phyloP scores from a whole-genome alignment of 768 basidiomycete species.

The Infundibulicybe gibba region DNA sequence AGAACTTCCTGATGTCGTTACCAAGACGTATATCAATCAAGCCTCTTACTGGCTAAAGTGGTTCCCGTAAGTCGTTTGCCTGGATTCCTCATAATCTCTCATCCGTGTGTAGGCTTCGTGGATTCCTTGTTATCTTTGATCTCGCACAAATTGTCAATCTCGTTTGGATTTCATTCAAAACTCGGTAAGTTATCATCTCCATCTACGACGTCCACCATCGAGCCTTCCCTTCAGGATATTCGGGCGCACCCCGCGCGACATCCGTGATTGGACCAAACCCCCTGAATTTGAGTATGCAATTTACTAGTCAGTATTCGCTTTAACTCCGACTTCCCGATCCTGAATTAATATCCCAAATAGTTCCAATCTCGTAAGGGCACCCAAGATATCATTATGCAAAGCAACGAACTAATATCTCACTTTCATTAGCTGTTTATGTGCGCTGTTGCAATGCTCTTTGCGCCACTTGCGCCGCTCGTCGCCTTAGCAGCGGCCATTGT shows the following conservation, averaged over 20 bases:
- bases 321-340: background rate
- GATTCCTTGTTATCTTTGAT: conserved; percentile 81
- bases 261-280: conserved; percentile 75
- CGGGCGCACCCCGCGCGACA: conserved; percentile 74
- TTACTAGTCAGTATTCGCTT: conserved; percentile 50
- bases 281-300: conserved; percentile 73
- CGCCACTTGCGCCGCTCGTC: conserved; percentile 82
- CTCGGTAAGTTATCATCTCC: conserved; percentile 35
- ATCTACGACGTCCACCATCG: conserved; percentile 35
- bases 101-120: conserved; percentile 51
- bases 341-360: conserved; percentile 5
- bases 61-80: conserved; percentile 56
- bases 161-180: conserved; percentile 63
- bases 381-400: too few species aligned
- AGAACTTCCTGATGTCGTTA: conserved; percentile 65
- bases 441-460: conserved; percentile 75
- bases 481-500: conserved; percentile 64
- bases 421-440: conserved; percentile 63
- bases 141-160: conserved; percentile 83
- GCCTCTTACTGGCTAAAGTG: conserved; percentile 76
- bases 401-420: background rate
- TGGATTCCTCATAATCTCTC: background rate
- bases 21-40: conserved; percentile 76
- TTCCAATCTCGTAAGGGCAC: conserved; percentile 27
- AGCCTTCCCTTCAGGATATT: conserved; percentile 38